Evolutionary conservation across 768 basidiomycete genomes (phyloP).

Genomic region (Tephrocybe sp.): DNA sequence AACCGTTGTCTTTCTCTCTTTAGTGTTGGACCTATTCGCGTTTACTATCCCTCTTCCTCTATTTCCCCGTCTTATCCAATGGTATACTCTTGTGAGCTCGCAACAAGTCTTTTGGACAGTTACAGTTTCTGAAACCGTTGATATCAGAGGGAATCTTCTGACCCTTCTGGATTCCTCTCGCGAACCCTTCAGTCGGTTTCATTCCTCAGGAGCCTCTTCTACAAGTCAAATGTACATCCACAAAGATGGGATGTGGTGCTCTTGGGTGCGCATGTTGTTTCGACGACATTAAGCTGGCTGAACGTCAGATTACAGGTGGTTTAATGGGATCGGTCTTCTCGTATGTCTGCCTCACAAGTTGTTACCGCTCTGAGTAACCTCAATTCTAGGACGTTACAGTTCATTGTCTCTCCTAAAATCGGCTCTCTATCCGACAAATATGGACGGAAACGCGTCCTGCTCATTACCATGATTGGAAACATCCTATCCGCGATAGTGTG

Average conservation of each 20-base stretch:
- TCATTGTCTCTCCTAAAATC: slow-evolving; percentile 77
- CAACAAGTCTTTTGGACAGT: not conserved
- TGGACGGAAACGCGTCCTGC: slow-evolving; percentile 80
- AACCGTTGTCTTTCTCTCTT: slow-evolving; percentile 82
- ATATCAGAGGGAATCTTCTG: slow-evolving; percentile 64
- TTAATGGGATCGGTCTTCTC: slow-evolving; percentile 94
- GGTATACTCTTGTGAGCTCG: slow-evolving; percentile 69
- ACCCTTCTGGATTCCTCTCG: slow-evolving; percentile 70
- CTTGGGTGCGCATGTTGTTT: slow-evolving; percentile 52
- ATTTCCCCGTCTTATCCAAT: slow-evolving; percentile 96
- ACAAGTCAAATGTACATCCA: slow-evolving; percentile 55
- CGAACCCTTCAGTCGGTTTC: slow-evolving; percentile 69
- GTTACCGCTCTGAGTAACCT: slow-evolving; percentile 22
- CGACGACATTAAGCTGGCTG: not conserved
- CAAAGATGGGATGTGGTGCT: slow-evolving; percentile 93
- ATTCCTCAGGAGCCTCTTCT: slow-evolving; percentile 60
- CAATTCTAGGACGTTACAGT: slow-evolving; percentile 70
- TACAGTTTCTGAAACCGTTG: not conserved
- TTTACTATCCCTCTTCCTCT: slow-evolving; percentile 96
- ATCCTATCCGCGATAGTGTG: slow-evolving; percentile 85
- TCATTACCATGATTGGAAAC: slow-evolving; percentile 91
- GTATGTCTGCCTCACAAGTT: slow-evolving; percentile 40
- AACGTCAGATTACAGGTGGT: slow-evolving; percentile 49
- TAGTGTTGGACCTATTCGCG: slow-evolving; percentile 87
- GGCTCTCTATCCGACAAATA: slow-evolving; percentile 86